Evolutionary conservation across 2,329 filamentous ascomycete genomes (phyloP).

Genomic region (Penicillium sp.): DNA sequence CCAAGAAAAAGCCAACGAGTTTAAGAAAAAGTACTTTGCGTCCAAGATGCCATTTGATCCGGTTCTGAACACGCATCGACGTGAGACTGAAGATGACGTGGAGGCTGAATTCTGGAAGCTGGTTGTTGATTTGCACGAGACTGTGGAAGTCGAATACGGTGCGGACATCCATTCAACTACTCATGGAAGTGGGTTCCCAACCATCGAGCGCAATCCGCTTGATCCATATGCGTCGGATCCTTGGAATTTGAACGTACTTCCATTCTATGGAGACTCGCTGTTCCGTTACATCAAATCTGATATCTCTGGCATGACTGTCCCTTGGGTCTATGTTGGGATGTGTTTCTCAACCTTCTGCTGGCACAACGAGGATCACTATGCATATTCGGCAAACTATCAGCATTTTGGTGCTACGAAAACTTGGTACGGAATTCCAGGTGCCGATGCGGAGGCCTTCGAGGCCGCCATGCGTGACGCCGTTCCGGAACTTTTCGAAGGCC

Average conservation of each 20-base stretch:
- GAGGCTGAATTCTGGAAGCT: slow-evolving; percentile 96
- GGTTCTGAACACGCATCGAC: slow-evolving; percentile 73
- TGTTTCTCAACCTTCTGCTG: slow-evolving; percentile 99
- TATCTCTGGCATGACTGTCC: slow-evolving; percentile 98
- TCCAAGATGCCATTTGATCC: slow-evolving; percentile 87
- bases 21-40: slow-evolving; percentile 92
- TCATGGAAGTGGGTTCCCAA: slow-evolving; percentile 95
- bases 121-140: slow-evolving; percentile 90
- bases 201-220: slow-evolving; percentile 82
- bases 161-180: slow-evolving; percentile 98
- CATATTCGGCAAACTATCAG: slow-evolving; percentile 97
- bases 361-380: slow-evolving; percentile 98
- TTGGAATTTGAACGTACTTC: slow-evolving; percentile 94
- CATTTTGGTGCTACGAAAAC: slow-evolving; percentile 98
- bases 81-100: slow-evolving; percentile 90
- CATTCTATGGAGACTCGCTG: slow-evolving; percentile 83
- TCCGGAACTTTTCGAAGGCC: slow-evolving; percentile 93
- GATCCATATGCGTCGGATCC: slow-evolving; percentile 85
- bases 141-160: slow-evolving; percentile 95
- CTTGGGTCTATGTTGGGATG: slow-evolving; percentile 99
- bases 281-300: slow-evolving; percentile 98
- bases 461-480: slow-evolving; percentile 92
- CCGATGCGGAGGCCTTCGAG: slow-evolving; percentile 92
- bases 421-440: slow-evolving; percentile 96
- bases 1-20: slow-evolving; percentile 90